Evolutionary conservation across 345 rosid genomes (phyloP).

Genomic region (Viola odorata): DNA sequence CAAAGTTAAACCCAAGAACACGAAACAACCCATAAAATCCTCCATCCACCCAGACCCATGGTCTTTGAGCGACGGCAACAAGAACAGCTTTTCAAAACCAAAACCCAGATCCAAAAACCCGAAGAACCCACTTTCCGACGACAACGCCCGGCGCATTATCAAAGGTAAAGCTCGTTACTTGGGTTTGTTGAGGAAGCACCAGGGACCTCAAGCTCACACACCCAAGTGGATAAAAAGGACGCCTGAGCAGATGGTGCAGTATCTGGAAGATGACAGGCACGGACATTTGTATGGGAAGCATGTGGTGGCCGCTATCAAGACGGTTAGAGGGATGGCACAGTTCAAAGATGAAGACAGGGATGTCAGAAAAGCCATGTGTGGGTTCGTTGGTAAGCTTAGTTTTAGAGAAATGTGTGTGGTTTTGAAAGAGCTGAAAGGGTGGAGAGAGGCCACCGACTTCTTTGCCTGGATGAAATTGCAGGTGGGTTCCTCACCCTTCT

Average conservation of each 20-base stretch:
- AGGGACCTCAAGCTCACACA: conserved; percentile 63
- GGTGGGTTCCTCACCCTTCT: conserved; percentile 28
- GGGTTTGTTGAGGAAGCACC: conserved; percentile 64
- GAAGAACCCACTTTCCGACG: conserved; percentile 67
- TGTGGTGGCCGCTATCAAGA: conserved; percentile 77
- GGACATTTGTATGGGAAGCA: conserved; percentile 80
- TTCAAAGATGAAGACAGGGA: conserved; percentile 42
- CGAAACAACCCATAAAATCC: conserved; percentile 15
- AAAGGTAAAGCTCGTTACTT: conserved; percentile 64
- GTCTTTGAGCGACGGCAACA: conserved; percentile 67
- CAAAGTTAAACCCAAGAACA: conserved; percentile 6
- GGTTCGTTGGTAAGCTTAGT: conserved; percentile 68
- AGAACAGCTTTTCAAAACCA: conserved; percentile 44
- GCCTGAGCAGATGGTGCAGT: conserved; percentile 89
- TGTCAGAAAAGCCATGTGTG: conserved; percentile 64
- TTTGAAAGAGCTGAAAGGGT: conserved; percentile 73
- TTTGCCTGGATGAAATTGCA: conserved; percentile 95
- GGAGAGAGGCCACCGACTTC: conserved; percentile 78
- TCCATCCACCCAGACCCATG: conserved; percentile 70
- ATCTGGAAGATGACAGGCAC: conserved; percentile 62
- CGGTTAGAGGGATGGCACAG: conserved; percentile 52
- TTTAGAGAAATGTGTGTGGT: conserved; percentile 93
- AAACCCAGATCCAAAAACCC: conserved; percentile 60
- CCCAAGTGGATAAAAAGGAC: conserved; percentile 84
- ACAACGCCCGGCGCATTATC: conserved; percentile 80